Conservation (phyloP, 257 asterid genomes). For the Anisodus tanguticus region DNA sequence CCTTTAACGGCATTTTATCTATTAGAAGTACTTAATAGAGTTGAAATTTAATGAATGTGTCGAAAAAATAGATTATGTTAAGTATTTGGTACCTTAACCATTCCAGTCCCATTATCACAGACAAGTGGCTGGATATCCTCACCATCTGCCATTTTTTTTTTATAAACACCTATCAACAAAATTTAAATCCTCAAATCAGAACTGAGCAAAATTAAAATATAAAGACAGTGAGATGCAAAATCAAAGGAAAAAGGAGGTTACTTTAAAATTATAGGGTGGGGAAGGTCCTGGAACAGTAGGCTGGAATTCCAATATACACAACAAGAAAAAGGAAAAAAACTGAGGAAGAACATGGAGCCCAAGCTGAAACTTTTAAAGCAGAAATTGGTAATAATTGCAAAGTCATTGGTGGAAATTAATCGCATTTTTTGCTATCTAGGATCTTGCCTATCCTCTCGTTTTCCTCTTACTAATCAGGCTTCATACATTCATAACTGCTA, state of each 20-base stretch:
- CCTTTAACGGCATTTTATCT: background rate
- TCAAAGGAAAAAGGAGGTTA: too few relatives aligned
- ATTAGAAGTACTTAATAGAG: background rate
- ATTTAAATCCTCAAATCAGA: background rate
- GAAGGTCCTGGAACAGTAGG: constrained; percentile 6
- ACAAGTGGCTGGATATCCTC: constrained; percentile 35
- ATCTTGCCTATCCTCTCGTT: constrained; percentile 30
- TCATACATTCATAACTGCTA: constrained; percentile 10
- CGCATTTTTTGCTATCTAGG: constrained; percentile 28
- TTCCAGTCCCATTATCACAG: constrained; percentile 35
- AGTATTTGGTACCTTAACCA: constrained; percentile 27
- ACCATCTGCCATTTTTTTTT: constrained; percentile 31
- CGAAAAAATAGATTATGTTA: background rate
- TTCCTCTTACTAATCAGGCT: constrained; percentile 13
- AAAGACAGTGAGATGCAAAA: background rate
- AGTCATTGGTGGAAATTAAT: background rate
- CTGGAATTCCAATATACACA: background rate
- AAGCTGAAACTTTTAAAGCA: constrained; percentile 26
- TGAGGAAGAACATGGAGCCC: background rate
- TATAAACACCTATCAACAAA: background rate
- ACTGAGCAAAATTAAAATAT: background rate
- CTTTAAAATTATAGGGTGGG: too few relatives aligned
- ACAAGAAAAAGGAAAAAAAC: background rate
- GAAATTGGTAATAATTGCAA: background rate
- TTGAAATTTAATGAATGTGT: background rate